Evolutionary conservation across 116 monocot genomes (phyloP).

Genomic region (Thalassia testudinum): DNA sequence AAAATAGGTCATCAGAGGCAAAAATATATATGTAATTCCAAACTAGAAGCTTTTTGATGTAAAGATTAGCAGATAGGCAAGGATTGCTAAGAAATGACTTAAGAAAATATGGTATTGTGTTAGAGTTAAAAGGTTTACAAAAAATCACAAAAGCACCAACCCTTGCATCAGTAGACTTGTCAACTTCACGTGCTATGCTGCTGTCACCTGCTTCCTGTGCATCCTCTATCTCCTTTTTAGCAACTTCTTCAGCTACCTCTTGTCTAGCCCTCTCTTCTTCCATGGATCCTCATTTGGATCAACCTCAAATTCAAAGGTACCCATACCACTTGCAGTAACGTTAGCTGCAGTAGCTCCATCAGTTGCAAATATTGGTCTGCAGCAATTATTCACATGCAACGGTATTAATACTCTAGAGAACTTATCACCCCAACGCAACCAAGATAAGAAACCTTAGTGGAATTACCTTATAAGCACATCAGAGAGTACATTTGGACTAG

Average conservation of each 20-base stretch:
- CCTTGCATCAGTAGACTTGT: too few species aligned
- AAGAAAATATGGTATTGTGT: too few species aligned
- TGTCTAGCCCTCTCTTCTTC: conserved; percentile 97
- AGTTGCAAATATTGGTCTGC: conserved; percentile 73
- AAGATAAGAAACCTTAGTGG: background rate
- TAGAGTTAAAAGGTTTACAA: too few species aligned
- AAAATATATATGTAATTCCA: too few species aligned
- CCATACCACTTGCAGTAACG: conserved; percentile 53
- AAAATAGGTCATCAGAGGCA: too few species aligned
- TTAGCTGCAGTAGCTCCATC: conserved; percentile 82
- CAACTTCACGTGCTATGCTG: too few species aligned
- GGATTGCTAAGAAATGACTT: too few species aligned
- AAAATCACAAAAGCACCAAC: too few species aligned
- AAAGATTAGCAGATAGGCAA: too few species aligned
- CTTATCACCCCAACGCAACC: background rate
- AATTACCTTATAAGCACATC: conserved; percentile 83
- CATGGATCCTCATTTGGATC: conserved; percentile 98
- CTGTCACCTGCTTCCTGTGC: conserved; percentile 11
- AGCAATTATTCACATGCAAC: conserved; percentile 10
- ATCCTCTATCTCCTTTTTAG: conserved; percentile 42
- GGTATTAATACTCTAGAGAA: background rate
- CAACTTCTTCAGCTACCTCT: conserved; percentile 77
- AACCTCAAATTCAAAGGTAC: conserved; percentile 89
- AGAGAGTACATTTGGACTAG: conserved; percentile 65
- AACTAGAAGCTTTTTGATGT: too few species aligned